Evolutionary conservation across 148 eudicot genomes (phyloP), one percentile per base, ranked within the genome.

Genomic region (Pharnaceum exiguum): DNA sequence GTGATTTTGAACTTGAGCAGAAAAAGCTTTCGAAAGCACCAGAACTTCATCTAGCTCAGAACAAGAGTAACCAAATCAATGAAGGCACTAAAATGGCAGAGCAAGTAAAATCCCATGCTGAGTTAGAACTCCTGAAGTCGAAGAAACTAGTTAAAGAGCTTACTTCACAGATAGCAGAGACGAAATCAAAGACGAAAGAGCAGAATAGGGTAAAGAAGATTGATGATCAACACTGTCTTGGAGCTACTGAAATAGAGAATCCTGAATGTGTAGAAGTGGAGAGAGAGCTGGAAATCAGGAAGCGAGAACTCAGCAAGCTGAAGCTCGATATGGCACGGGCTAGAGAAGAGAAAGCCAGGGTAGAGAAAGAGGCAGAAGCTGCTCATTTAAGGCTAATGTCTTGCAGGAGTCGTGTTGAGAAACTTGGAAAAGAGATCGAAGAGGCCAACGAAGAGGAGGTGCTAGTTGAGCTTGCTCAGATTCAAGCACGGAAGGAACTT

Each of bases 401-500:
- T 16, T 66, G 48, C 32, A 24, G 33, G 50, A 62, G 43, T 40
- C 65, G 60, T 27, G 77, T 73, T 21, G 77, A 84, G 38, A 61
- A 65, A 24, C 61, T 86, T 3, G 68, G 57, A 51, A 70, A 47
- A 51, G 89, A 94, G 72, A 75, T 89, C 33, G 96, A 89, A 22
- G 85, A 84, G 49, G 71, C 67, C 12, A 82, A 77, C 28, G 99
- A 89, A 69, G 95, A 94, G 60, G 83, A 76, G 44, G 87, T 89
- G 29, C 68, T 94, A 39, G 93, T 82, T 45, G 95, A 94, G 75
- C 67, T 94, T 52, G 99, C 99, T 15, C 67, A 62, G 57, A 80
- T 89, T 16, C 89, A 94, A 74, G 99, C 99, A 17, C 29, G 67
- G 18, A 89, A 86, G 61, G 99, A 94, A 66, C 75, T 65, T 44